These are phyloP conservation scores for Neurospora cerealis DNA, from an alignment of 495 filamentous ascomycete species.

Conservation along the genomic window DNA sequence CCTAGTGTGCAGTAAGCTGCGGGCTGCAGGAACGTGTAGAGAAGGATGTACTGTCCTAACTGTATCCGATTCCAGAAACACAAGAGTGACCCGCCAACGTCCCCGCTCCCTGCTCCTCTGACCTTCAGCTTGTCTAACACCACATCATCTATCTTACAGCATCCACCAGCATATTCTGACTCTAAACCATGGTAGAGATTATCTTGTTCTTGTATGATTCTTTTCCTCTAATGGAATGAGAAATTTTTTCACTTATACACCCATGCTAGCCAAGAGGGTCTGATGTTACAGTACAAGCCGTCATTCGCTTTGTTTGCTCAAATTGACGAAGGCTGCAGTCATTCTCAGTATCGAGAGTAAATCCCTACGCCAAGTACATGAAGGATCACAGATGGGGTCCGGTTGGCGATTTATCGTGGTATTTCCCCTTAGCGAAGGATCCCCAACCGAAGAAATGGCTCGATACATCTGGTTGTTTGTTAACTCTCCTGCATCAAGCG, in stretches of 20 bases:
- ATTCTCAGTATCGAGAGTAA: background rate
- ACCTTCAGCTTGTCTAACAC: background rate
- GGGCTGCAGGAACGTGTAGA: background rate
- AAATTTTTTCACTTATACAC: background rate
- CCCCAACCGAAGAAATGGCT: background rate
- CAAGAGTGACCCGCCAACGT: background rate
- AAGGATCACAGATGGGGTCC: background rate
- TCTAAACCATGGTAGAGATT: background rate
- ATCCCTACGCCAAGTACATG: background rate
- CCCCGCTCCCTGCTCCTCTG: background rate
- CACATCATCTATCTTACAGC: background rate
- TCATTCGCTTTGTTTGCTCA: background rate
- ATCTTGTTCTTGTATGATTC: background rate
- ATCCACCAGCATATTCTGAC: background rate
- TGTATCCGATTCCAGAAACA: background rate
- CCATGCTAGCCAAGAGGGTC: background rate
- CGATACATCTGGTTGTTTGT: background rate
- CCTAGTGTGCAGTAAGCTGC: fast-evolving
- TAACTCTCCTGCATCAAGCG: background rate
- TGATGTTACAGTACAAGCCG: background rate
- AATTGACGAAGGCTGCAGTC: background rate
- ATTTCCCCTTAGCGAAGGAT: background rate
- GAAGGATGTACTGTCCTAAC: background rate
- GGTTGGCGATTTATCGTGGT: background rate
- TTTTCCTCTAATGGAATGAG: background rate